Base-by-base conservation (phyloP, 2,329 filamentous ascomycete species). In the Clarireedia monteithiana region DNA sequence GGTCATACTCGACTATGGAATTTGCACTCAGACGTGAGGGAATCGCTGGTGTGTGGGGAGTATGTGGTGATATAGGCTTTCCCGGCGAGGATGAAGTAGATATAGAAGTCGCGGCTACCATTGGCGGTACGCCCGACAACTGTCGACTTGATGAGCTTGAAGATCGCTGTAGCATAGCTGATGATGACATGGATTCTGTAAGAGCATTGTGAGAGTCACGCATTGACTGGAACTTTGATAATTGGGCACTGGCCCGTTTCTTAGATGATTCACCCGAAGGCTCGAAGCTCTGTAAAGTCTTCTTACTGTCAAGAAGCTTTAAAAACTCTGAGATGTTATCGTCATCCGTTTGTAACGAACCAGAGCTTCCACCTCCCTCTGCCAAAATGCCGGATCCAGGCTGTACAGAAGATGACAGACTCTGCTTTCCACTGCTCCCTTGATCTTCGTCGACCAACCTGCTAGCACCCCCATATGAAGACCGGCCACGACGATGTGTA, bases 321-420 rank as follows among this genome's bases (percentile, higher is more conserved):
- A 99, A 74, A 64, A 97, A 99, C 52, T 95, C 91, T 0, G 89
- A 90, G 42, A 99, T 95, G 61, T 94, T 91, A 64, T 96, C 89
- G 65, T 95, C 91, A 63, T 97, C 92, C 0, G 86, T 79, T 59
- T 83, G 81, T 48, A 85, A 75, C 2, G 83, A 86, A 5, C 88
- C 76, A 67, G 88, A 77, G 77, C 84, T 76, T 68, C 85, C 76
- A 30, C 82, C 84, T 2, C 79, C 79, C 60, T 87, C 90, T 30
- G 88, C 83, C 50, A 95, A 77, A 27, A 94, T 75, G 2, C 88
- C 90, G 2, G 91, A 96, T 6, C 88, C 88, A 44, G 89, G 90
- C 62, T 85, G 83, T 3, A 74, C 81, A 40, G 80, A 74, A 1
- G 86, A 89, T 0, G 87, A 90, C 0, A 85, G 80, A 5, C 87